Evolutionary conservation across 495 filamentous ascomycete genomes (phyloP), one percentile per base, ranked within the genome.

Genomic region (Neurospora tetraspora): DNA sequence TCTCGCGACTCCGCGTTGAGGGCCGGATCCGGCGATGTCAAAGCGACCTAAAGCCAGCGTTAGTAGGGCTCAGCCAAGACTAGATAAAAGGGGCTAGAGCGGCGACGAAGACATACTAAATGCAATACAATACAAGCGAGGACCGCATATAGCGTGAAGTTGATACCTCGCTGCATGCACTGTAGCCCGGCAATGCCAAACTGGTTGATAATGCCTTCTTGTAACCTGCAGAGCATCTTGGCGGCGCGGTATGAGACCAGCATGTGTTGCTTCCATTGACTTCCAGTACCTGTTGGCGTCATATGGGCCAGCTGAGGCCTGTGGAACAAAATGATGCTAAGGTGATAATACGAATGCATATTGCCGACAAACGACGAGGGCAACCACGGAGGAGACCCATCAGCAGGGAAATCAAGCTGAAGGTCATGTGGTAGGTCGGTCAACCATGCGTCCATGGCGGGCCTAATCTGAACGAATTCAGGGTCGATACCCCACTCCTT

Each of bases 101-200:
- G 34, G 31, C 43, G 39, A 71, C 61, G 38, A 39, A 47, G 83
- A 72, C 93, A 80, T 85, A 99, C 96, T 82, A 99, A 82, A 83
- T 99, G 96, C 72, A 99, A 87, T 84, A 98, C 96, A 38, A 94
- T 96, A 84, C 94, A 98, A 14, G 93, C 97, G 43, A 99, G 85
- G 37, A 97, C 87, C 53, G 89, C 89, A 77, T 99, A 99, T 27
- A 99, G 96, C 27, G 94, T 93, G 79, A 97, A 98, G 83, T 94
- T 97, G 77, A 98, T 93, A 42, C 96, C 96, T 74, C 96, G 87
- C 78, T 94, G 90, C 96, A 99, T 98, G 85, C 91, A 96, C 72
- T 94, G 86, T 2, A 98, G 84, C 2, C 96, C 96, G 65, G 88
- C 86, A 65, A 97, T 81, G 1, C 94, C 93, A 79, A 91, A 97